These are phyloP conservation scores for Mangifera indica DNA, from an alignment of 345 rosid genomes.

Conservation along the genomic window DNA sequence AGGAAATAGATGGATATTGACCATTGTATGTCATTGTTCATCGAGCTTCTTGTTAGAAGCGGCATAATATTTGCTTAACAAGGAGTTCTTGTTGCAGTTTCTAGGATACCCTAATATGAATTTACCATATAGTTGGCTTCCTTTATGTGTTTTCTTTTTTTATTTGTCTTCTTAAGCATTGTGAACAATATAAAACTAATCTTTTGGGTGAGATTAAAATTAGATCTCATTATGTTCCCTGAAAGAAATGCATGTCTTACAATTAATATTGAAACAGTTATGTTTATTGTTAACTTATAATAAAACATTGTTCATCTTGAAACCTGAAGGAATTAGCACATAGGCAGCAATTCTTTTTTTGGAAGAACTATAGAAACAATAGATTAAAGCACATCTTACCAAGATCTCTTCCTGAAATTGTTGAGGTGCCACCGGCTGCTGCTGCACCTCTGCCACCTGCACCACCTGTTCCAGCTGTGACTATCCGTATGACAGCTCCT, in stretches of 20 bases:
- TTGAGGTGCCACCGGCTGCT: constrained; percentile 42
- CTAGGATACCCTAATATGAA: neutral
- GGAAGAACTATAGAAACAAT: constrained; percentile 98
- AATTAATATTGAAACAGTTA: neutral
- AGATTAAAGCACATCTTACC: constrained; percentile 89
- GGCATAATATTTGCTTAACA: neutral
- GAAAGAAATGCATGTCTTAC: neutral
- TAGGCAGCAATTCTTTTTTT: constrained; percentile 93
- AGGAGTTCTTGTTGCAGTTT: neutral
- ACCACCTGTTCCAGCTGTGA: constrained; percentile 44
- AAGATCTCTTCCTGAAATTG: constrained; percentile 87
- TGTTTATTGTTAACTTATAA: constrained; percentile 16
- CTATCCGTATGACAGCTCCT: constrained; percentile 47
- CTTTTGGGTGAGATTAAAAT: constrained; percentile 4
- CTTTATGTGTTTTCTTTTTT: neutral
- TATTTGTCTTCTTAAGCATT: neutral
- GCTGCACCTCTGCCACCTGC: constrained; percentile 44
- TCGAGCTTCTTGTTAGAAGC: neutral
- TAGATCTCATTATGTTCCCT: neutral
- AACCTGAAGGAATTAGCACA: constrained; percentile 78
- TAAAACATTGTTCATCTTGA: constrained; percentile 7
- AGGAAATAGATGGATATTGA: neutral
- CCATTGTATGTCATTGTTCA: neutral
- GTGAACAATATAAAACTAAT: neutral
- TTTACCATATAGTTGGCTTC: neutral